These are phyloP conservation scores for Endocalyx cinctus DNA, from an alignment of 2,329 filamentous ascomycete genomes.

Conservation along the genomic window DNA sequence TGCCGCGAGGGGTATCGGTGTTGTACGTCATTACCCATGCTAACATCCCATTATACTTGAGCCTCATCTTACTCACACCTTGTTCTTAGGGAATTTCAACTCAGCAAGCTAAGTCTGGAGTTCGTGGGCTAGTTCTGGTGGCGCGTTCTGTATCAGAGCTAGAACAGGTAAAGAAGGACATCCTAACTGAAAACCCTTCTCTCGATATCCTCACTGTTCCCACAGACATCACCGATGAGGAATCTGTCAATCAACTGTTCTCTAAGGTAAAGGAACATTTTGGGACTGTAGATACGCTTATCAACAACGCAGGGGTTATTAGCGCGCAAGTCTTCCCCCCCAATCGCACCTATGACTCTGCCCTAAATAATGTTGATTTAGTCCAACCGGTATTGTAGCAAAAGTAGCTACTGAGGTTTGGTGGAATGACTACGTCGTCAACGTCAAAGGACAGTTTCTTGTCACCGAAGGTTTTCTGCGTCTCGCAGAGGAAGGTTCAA, in stretches of 20 bases:
- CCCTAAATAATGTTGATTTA: background rate
- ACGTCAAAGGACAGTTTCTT: constrained; percentile 3
- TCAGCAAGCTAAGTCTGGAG: constrained; percentile 3
- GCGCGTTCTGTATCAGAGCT: background rate
- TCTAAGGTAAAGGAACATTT: constrained; percentile 1
- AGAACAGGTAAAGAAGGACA: constrained; percentile 1
- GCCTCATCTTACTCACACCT: background rate
- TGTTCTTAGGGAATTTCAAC: constrained; percentile 3
- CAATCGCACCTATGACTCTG: background rate
- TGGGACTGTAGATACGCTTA: constrained; percentile 1
- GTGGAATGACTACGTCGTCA: constrained; percentile 6
- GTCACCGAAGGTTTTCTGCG: constrained; percentile 4
- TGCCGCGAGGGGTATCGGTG: constrained; percentile 3
- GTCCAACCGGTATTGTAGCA: background rate
- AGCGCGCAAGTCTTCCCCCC: constrained; percentile 1
- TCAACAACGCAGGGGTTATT: constrained; percentile 4
- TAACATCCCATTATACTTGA: background rate
- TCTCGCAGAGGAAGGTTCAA: background rate
- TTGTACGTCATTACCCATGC: constrained; percentile 2
- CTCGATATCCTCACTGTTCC: constrained; percentile 1
- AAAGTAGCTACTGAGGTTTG: constrained; percentile 3
- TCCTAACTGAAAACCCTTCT: constrained; percentile 1
- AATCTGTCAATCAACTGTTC: constrained; percentile 1
- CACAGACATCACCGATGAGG: constrained; percentile 1
- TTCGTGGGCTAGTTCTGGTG: constrained; percentile 5